These are phyloP conservation scores for Prillingera fragicola DNA, from an alignment of 1,284 basidiomycete species.

Conservation along the genomic window DNA sequence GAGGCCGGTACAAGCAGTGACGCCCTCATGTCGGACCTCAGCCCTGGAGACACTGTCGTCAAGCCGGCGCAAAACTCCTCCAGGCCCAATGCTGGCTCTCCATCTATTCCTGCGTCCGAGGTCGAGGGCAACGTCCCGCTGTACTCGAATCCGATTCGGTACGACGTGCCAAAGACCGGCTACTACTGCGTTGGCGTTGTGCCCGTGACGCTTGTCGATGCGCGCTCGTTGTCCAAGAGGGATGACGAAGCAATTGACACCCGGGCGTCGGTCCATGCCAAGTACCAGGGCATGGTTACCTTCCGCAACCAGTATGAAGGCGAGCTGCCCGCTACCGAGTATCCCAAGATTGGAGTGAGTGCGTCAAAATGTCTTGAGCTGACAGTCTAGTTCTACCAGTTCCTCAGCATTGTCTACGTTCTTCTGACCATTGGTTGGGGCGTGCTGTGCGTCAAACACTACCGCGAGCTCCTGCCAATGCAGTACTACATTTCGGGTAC, in stretches of 20 bases:
- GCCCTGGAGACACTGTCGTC: too few relatives aligned
- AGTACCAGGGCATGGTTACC: conserved; percentile 71
- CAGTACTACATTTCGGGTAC: conserved; percentile 93
- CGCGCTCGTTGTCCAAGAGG: background rate
- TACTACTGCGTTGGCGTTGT: conserved; percentile 93
- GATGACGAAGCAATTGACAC: conserved; percentile 12
- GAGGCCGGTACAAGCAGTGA: too few relatives aligned
- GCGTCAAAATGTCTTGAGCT: background rate
- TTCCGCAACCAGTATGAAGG: conserved; percentile 89
- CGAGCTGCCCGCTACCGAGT: conserved; percentile 84
- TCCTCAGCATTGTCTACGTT: conserved; percentile 72
- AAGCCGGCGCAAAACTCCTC: too few relatives aligned
- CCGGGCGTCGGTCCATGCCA: conserved; percentile 58
- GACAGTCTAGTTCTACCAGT: conserved; percentile 70
- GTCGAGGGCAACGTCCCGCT: conserved; percentile 22
- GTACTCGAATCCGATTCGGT: conserved; percentile 53
- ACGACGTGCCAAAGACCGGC: conserved; percentile 77
- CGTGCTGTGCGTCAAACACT: conserved; percentile 74
- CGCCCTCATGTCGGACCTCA: too few relatives aligned
- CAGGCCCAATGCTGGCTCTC: too few relatives aligned
- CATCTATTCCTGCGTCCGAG: conserved; percentile 8
- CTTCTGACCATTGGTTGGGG: conserved; percentile 70
- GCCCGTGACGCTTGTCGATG: conserved; percentile 63
- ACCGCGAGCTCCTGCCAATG: conserved; percentile 64
- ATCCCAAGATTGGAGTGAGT: conserved; percentile 92